Evolutionary conservation across 2,329 filamentous ascomycete genomes (phyloP).

Genomic region (Ophiocordyceps polyrhachis-furcata): DNA sequence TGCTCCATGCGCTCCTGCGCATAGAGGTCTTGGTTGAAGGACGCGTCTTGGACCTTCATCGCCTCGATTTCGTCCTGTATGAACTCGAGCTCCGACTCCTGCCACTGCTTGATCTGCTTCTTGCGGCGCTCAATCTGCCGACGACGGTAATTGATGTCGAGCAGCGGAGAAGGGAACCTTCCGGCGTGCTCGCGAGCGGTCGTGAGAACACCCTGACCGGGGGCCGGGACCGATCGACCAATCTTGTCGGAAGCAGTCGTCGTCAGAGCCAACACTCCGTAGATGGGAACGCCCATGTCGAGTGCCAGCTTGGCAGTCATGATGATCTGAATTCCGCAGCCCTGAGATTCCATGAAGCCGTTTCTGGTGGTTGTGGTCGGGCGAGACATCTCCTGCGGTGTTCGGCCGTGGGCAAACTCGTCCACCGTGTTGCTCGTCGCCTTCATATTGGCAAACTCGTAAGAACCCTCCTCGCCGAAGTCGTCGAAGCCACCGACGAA

Average conservation of each 20-base stretch:
- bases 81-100: conserved; percentile 85
- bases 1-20: conserved; percentile 68
- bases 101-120: conserved; percentile 90
- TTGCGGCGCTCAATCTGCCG: conserved; percentile 87
- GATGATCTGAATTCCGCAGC: conserved; percentile 93
- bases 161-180: conserved; percentile 85
- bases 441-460: conserved; percentile 99
- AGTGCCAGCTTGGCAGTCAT: conserved; percentile 93
- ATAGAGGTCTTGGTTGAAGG: conserved; percentile 73
- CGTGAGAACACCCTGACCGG: conserved; percentile 90
- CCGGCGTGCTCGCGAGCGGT: conserved; percentile 78
- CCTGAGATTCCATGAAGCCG: conserved; percentile 99
- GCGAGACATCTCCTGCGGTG: conserved; percentile 92
- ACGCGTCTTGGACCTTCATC: conserved; percentile 59
- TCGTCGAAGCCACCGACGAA: conserved; percentile 98
- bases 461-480: conserved; percentile 97
- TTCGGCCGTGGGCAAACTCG: conserved; percentile 87
- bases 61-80: conserved; percentile 82
- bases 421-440: conserved; percentile 96
- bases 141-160: conserved; percentile 95
- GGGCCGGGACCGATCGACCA: conserved; percentile 87
- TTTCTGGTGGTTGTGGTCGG: conserved; percentile 92
- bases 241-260: conserved; percentile 98
- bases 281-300: conserved; percentile 97
- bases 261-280: conserved; percentile 83